These are phyloP conservation scores for Xerocomus potaroensis DNA, from an alignment of 768 basidiomycete species.

Conservation along the genomic window DNA sequence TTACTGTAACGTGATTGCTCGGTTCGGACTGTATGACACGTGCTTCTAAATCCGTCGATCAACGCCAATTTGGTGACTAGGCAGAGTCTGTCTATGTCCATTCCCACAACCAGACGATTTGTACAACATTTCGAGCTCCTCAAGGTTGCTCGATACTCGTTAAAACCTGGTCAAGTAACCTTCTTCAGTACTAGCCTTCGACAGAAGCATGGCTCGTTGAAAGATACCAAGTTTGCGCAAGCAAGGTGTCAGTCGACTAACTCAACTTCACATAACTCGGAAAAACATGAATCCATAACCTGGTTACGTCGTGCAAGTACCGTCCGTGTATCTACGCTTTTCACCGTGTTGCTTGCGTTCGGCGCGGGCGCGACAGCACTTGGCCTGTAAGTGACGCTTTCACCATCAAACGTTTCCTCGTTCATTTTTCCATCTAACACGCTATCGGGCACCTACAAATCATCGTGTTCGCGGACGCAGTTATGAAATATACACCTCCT, in stretches of 20 bases:
- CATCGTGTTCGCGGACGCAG: conserved; percentile 27
- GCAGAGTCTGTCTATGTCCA: no score
- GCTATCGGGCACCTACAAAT: neutral
- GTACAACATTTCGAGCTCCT: neutral
- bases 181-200: neutral
- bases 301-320: conserved; percentile 12
- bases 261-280: conserved; percentile 2
- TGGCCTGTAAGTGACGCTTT: conserved; percentile 36
- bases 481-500: conserved; percentile 50
- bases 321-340: conserved; percentile 38
- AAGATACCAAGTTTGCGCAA: neutral
- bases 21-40: no score
- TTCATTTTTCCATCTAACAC: neutral
- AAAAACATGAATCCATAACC: neutral
- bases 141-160: neutral
- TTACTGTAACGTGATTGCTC: no score
- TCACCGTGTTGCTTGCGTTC: conserved; percentile 33
- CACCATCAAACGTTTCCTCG: neutral
- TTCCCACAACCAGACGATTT: conserved; percentile 1
- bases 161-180: neutral
- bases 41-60: no score
- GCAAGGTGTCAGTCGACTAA: conserved; percentile 10
- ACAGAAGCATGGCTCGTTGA: neutral
- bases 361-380: conserved; percentile 40
- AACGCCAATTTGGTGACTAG: no score